These are phyloP conservation scores for Plasmodium falciparum DNA, from an alignment of 169 alveolate species.

Conservation along the genomic window DNA sequence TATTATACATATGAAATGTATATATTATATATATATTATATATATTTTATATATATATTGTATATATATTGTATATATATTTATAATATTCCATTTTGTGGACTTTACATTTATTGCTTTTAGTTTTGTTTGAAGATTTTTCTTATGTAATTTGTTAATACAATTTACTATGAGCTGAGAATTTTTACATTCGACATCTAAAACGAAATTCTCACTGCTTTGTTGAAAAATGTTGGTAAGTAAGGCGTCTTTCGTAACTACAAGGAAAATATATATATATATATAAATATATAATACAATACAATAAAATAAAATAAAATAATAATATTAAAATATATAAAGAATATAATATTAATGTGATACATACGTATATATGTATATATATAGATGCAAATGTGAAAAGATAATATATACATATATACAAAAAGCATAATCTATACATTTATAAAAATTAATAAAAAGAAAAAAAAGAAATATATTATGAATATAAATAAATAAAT, in stretches of 20 bases:
- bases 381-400: neutral
- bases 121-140: conserved; percentile 59
- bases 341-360: no score
- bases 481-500: no score
- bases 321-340: no score
- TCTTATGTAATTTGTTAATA: conserved; percentile 52
- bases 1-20: no score
- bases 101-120: conserved; percentile 48
- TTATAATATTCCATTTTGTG: neutral
- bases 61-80: neutral
- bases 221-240: conserved; percentile 35
- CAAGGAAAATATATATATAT: neutral
- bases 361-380: neutral
- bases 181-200: conserved; percentile 34
- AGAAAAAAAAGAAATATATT: neutral
- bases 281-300: neutral
- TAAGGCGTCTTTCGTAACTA: conserved; percentile 59
- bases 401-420: neutral
- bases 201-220: neutral
- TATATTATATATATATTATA: no score
- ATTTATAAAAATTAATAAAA: neutral
- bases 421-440: neutral
- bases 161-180: conserved; percentile 49
- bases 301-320: no score
- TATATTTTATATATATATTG: neutral